Base-by-base conservation (phyloP, 2,329 filamentous ascomycete species). In the Lasiodiplodia theobromae region DNA sequence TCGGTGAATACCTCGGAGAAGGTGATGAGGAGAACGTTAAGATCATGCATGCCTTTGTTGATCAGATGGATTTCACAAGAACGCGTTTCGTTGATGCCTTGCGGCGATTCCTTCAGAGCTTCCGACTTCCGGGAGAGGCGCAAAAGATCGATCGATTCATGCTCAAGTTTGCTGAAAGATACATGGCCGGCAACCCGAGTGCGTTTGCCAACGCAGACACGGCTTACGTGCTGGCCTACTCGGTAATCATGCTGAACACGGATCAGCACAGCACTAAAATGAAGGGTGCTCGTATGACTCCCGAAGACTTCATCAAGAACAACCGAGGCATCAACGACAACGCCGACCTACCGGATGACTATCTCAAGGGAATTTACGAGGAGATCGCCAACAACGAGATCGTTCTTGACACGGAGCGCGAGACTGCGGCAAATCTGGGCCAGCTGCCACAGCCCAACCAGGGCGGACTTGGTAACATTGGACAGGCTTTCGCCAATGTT, bases 101-200 rank as follows among this genome's bases (percentile, higher is more conserved):
- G 31, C 89, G 96, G 47, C 90, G 93, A 69, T 99, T 99, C 75
- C 83, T 99, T 14, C 96, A 99, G 78, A 92, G 93, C 34, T 99
- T 99, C 84, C 91, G 96, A 71, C 84, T 99, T 16, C 96, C 96
- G 0, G 96, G 96, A 70, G 96, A 99, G 80, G 94, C 94, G 0
- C 96, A 99, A 78, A 99, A 99, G 83, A 99, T 99, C 73, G 96
- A 99, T 88, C 92, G 96, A 58, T 97, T 98, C 81, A 98, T 99
- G 96, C 84, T 99, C 72, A 99, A 99, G 79, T 99, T 98, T 81
- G 96, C 96, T 11, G 95, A 98, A 79, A 90, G 95, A 70, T 99
- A 99, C 78, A 92, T 97, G 64, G 91, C 91, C 70, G 94, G 94
- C 37, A 99, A 99, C 73, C 96, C 96, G 0, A 97, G 97, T 76